phyloP scores from a whole-genome alignment of 2,329 filamentous ascomycete species.

The Sclerotinia trifoliorum region DNA sequence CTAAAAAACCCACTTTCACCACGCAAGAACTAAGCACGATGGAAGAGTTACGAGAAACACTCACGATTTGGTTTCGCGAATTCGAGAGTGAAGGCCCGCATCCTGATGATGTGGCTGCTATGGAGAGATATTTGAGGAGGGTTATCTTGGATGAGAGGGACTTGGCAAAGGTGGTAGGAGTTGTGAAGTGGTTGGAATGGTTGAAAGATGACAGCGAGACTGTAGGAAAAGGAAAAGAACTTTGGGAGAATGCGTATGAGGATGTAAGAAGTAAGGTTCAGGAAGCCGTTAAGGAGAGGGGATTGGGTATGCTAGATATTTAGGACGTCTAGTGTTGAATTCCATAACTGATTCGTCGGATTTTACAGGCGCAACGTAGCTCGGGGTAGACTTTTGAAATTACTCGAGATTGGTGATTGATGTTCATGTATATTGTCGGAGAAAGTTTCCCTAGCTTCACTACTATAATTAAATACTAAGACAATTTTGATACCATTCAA shows the following conservation, averaged over 20 bases:
- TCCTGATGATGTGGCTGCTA: slow-evolving; percentile 69
- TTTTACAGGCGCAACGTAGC: not conserved
- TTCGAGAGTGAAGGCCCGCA: slow-evolving; percentile 76
- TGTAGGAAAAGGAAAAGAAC: slow-evolving; percentile 35
- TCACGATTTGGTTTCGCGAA: slow-evolving; percentile 72
- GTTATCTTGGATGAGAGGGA: slow-evolving; percentile 77
- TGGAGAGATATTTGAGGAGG: slow-evolving; percentile 68
- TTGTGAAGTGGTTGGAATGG: slow-evolving; percentile 67
- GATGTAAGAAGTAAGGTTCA: slow-evolving; percentile 53
- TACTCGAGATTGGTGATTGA: no score
- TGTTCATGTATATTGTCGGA: no score
- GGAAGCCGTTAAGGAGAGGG: slow-evolving; percentile 54
- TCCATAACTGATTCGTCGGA: rapidly evolving
- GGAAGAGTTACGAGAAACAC: slow-evolving; percentile 68
- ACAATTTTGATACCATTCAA: no score
- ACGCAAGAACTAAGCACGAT: slow-evolving; percentile 53
- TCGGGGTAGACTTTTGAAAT: no score
- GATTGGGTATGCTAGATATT: slow-evolving; percentile 55
- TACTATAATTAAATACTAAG: no score
- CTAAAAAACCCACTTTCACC: slow-evolving; percentile 60
- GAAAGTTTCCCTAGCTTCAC: no score
- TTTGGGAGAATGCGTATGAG: slow-evolving; percentile 49
- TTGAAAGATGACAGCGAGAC: slow-evolving; percentile 50
- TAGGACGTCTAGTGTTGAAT: slow-evolving; percentile 27
- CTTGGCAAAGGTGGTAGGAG: slow-evolving; percentile 67